Conservation (phyloP, 345 rosid species). For the Zanthoxylum bungeanum region DNA sequence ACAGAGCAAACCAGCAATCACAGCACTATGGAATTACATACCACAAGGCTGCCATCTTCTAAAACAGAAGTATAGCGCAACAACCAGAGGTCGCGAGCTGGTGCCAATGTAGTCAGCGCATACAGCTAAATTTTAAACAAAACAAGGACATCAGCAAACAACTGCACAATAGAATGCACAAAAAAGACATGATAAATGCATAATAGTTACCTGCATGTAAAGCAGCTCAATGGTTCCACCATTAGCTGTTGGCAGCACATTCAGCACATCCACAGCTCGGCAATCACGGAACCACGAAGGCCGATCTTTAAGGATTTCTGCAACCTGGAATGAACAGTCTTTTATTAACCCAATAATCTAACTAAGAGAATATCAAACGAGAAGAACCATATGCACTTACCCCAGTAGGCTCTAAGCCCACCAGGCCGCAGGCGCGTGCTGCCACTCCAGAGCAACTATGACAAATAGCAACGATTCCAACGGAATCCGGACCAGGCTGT, state of each 20-base stretch:
- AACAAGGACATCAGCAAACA: background rate
- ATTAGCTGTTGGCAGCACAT: conserved; percentile 95
- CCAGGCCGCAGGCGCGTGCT: conserved; percentile 99
- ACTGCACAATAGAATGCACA: background rate
- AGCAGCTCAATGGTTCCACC: conserved; percentile 99
- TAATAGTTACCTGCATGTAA: conserved; percentile 77
- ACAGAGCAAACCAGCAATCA: too few species aligned
- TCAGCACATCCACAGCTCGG: conserved; percentile 97
- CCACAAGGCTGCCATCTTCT: conserved; percentile 99
- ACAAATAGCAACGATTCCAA: conserved; percentile 99
- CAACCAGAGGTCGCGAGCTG: conserved; percentile 99
- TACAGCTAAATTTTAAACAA: conserved; percentile 57
- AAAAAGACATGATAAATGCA: background rate
- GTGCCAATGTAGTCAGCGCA: conserved; percentile 97
- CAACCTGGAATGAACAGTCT: conserved; percentile 50
- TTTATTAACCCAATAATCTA: background rate
- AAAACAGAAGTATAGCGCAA: conserved; percentile 91
- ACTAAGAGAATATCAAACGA: background rate
- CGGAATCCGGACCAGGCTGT: conserved; percentile 99
- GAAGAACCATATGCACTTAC: conserved; percentile 40
- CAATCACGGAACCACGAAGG: conserved; percentile 99
- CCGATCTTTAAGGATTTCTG: conserved; percentile 99
- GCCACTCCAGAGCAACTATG: conserved; percentile 99
- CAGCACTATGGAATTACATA: conserved; percentile 30
- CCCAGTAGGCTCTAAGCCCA: conserved; percentile 99